Base-by-base conservation (phyloP, 2,329 filamentous ascomycete species). In the Cercospora sp. region DNA sequence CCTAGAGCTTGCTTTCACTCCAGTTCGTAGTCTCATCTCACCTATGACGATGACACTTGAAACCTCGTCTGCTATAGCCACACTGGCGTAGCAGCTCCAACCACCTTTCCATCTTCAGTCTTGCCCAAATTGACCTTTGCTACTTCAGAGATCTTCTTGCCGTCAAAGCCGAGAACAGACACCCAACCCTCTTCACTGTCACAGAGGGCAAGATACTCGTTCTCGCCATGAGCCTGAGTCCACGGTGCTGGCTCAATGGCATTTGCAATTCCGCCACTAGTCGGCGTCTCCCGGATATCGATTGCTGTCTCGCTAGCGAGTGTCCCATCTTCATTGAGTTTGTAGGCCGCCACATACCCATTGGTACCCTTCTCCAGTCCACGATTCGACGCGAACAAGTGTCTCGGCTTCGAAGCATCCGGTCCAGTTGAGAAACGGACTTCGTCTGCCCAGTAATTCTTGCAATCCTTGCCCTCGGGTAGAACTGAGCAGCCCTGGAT, bases 381-480 rank as follows among this genome's bases (percentile, higher is more conserved):
- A 12, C 78, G 68, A 6, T 77, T 79, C 3, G 76, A 78, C 16
- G 77, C 77, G 59, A 77, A 79, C 28, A 79, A 66, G 64, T 78
- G 77, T 42, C 58, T 69, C 5, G 78, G 78, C 4, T 68, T 65
- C 6, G 67, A 51, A 3, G 71, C 62, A 57, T 72, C 66, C 1
- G 75, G 75, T 7, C 75, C 72, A 2, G 72, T 75, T 16, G 75
- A 77, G 16, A 76, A 67, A 5, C 78, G 73, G 4, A 79, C 78
- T 59, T 79, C 77, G 60, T 79, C 78, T 2, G 78, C 78, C 78
- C 78, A 79, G 67, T 76, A 79, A 5, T 74, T 57, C 42, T 73
- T 75, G 28, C 74, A 71, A 42, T 79, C 74, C 45, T 77, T 76
- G 53, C 74, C 74, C 9, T 67, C 64, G 1, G 78, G 78, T 12